Conservation (phyloP, 2,329 filamentous ascomycete genomes). For the Phialemonium atrogriseum region DNA sequence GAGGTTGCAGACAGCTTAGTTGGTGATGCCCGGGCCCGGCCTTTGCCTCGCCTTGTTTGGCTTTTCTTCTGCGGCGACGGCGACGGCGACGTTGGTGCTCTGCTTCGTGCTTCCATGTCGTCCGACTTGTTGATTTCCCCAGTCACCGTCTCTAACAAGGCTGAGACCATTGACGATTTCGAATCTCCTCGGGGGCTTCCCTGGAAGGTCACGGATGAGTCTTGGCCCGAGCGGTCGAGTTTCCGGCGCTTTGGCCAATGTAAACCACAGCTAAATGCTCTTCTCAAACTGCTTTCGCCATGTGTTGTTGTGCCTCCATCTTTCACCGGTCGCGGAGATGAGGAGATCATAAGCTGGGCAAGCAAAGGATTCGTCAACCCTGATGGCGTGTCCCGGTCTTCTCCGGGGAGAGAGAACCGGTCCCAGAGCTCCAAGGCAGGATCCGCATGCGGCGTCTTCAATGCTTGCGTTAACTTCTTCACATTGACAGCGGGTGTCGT, state of each 20-base stretch:
- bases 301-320: constrained; percentile 27
- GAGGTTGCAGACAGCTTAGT: too few relatives aligned
- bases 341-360: constrained; percentile 60
- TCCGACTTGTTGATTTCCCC: constrained; percentile 40
- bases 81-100: constrained; percentile 24
- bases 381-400: constrained; percentile 29
- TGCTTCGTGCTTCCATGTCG: constrained; percentile 19
- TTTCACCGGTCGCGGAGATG: constrained; percentile 55
- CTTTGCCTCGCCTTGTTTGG: constrained; percentile 3
- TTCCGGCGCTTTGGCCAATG: constrained; percentile 66
- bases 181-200: constrained; percentile 37
- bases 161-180: constrained; percentile 50
- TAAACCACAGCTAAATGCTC: constrained; percentile 60
- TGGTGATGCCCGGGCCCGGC: too few relatives aligned
- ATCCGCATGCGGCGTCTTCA: constrained; percentile 62
- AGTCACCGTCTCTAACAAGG: constrained; percentile 58
- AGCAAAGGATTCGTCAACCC: constrained; percentile 49
- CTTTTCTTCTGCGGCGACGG: constrained; percentile 33
- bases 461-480: constrained; percentile 45
- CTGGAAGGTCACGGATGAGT: constrained; percentile 21
- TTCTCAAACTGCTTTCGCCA: constrained; percentile 45
- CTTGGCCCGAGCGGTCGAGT: constrained; percentile 38
- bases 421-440: constrained; percentile 72
- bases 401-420: constrained; percentile 53
- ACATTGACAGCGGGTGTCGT: constrained; percentile 44